These are phyloP conservation scores for Chaetomiaceae sp. DNA, from an alignment of 2,329 filamentous ascomycete species.

Conservation along the genomic window DNA sequence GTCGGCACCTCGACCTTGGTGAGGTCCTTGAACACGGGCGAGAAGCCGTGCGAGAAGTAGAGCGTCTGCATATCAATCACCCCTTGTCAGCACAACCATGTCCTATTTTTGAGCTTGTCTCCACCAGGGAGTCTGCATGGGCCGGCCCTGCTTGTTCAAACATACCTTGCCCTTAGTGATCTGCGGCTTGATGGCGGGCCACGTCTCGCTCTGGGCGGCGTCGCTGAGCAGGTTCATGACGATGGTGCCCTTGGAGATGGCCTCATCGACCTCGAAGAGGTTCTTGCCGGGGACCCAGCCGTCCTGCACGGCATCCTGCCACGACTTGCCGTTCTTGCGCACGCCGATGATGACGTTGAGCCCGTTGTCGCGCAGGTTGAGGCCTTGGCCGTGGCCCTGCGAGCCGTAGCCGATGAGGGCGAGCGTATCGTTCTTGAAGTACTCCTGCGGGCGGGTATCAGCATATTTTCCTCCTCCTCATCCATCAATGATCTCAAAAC, in stretches of 20 bases:
- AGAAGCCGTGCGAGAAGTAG: slow-evolving; percentile 99
- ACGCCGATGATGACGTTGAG: slow-evolving; percentile 99
- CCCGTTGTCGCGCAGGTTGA: slow-evolving; percentile 99
- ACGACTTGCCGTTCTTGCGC: slow-evolving; percentile 95
- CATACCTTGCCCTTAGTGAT: slow-evolving; percentile 95
- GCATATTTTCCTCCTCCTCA: not conserved
- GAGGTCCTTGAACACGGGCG: slow-evolving; percentile 98
- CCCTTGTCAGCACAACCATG: not conserved
- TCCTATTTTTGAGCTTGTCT: no score
- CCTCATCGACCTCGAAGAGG: slow-evolving; percentile 96
- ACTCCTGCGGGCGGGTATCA: slow-evolving; percentile 57
- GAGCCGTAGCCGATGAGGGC: slow-evolving; percentile 98
- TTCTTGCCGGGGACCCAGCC: slow-evolving; percentile 98
- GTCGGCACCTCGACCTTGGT: slow-evolving; percentile 96
- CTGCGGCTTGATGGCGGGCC: slow-evolving; percentile 96
- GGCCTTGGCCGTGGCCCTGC: slow-evolving; percentile 96
- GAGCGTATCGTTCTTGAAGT: slow-evolving; percentile 99
- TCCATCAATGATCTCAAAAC: not conserved
- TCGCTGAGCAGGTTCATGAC: slow-evolving; percentile 99
- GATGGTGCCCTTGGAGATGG: slow-evolving; percentile 87
- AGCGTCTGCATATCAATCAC: slow-evolving; percentile 66
- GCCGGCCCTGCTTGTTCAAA: slow-evolving; percentile 3
- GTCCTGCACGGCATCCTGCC: slow-evolving; percentile 95
- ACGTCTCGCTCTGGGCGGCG: slow-evolving; percentile 97
- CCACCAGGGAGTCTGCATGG: slow-evolving; percentile 5